Percentiles rank a stretch among this genome's conserved stretches.
Conservation (phyloP, 306 rosid genomes). For the Trifolium dubium region DNA sequence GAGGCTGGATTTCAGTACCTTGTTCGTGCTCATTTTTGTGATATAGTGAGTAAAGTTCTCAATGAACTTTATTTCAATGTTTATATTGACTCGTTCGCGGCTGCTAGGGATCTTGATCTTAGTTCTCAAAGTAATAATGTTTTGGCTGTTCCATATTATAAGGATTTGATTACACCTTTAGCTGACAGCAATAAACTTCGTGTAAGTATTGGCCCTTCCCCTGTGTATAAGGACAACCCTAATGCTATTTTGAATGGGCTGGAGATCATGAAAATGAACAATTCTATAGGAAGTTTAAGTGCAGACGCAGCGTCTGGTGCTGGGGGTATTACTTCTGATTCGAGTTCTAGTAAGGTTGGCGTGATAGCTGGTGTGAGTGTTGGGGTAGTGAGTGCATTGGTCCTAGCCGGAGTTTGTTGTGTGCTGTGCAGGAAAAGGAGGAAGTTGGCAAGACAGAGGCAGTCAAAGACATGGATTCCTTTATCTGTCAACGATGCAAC, state of each 20-base stretch:
- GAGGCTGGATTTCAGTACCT: conserved; percentile 78
- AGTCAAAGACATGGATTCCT: conserved; percentile 77
- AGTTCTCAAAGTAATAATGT: conserved; percentile 1
- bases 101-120: conserved; percentile 56
- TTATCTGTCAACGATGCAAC: conserved; percentile 59
- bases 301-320: conserved; percentile 34
- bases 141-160: conserved; percentile 59
- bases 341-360: conserved; percentile 61
- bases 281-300: conserved; percentile 70
- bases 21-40: conserved; percentile 86
- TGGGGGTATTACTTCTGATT: conserved; percentile 35
- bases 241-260: conserved; percentile 88
- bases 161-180: conserved; percentile 58
- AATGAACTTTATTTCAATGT: conserved; percentile 72
- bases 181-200: conserved; percentile 43
- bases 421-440: conserved; percentile 60
- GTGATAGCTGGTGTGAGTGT: conserved; percentile 63
- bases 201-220: conserved; percentile 76
- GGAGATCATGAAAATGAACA: conserved; percentile 91
- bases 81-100: conserved; percentile 60
- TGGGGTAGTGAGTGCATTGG: conserved; percentile 57
- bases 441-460: conserved; percentile 49
- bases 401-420: conserved; percentile 53
- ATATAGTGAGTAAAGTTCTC: conserved; percentile 62
- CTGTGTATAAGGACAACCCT: conserved; percentile 36